These are phyloP conservation scores for Quercus glauca DNA, from an alignment of 306 rosid genomes.

Conservation along the genomic window DNA sequence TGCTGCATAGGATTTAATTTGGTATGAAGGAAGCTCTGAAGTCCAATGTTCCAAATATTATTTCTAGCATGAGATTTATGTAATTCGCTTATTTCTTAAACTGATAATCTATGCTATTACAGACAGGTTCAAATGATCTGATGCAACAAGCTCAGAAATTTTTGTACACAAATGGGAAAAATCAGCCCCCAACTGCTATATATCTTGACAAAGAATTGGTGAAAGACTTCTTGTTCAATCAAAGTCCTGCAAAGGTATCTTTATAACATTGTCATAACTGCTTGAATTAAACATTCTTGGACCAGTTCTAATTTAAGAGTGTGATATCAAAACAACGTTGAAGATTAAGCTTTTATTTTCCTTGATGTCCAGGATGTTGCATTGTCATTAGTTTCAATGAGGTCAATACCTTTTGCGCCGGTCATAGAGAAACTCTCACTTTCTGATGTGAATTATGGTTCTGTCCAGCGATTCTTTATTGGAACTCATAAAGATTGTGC, in stretches of 20 bases:
- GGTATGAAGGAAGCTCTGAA: no score
- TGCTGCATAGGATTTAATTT: no score
- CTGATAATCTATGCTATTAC: conserved; percentile 30
- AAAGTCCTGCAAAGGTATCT: conserved; percentile 83
- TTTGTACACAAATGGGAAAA: conserved; percentile 76
- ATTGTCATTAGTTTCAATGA: conserved; percentile 88
- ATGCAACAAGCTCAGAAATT: conserved; percentile 86
- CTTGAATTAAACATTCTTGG: not conserved
- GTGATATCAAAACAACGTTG: not conserved
- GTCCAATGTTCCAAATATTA: no score
- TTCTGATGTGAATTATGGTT: conserved; percentile 68
- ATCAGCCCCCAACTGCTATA: conserved; percentile 81
- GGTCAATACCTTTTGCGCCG: conserved; percentile 85
- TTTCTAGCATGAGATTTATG: not conserved
- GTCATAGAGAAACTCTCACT: conserved; percentile 74
- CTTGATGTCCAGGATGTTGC: not conserved
- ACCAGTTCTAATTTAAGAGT: not conserved
- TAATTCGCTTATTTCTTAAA: not conserved
- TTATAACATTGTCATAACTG: no score
- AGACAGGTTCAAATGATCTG: conserved; percentile 75
- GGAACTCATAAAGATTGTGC: conserved; percentile 83
- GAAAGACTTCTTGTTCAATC: conserved; percentile 82
- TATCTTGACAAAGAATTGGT: conserved; percentile 69
- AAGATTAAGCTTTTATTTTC: not conserved
- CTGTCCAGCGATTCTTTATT: conserved; percentile 67